A percentile compares a stretch with the other conserved stretches of the same genome.
phyloP scores from a whole-genome alignment of 257 asterid species.

The Salvia hispanica region DNA sequence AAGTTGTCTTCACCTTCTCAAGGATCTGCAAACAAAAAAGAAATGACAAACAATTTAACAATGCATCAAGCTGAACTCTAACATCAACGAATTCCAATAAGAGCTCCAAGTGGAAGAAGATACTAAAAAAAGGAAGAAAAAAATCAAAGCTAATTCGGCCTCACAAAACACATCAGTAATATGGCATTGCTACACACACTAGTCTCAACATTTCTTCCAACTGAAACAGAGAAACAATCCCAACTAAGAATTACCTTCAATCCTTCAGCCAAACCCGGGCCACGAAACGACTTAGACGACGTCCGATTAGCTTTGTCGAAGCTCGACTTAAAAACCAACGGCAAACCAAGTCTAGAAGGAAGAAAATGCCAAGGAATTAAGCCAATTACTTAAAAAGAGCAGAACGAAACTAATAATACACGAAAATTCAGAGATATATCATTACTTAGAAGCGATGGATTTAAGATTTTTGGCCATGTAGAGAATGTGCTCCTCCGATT shows the following conservation, averaged over 20 bases:
- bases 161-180: neutral
- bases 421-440: neutral
- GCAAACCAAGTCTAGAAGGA: constrained; percentile 58
- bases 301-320: constrained; percentile 91
- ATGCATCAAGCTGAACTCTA: constrained; percentile 1
- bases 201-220: neutral
- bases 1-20: constrained; percentile 75
- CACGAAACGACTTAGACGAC: constrained; percentile 84
- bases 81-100: neutral
- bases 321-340: constrained; percentile 80
- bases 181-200: neutral
- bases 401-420: neutral
- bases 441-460: constrained; percentile 54
- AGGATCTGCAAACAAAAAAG: constrained; percentile 51
- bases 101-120: neutral
- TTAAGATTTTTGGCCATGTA: constrained; percentile 77
- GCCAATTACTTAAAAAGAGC: neutral
- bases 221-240: neutral
- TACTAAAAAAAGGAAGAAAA: neutral
- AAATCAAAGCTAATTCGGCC: neutral
- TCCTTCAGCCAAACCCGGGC: constrained; percentile 83
- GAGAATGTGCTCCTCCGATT: constrained; percentile 83
- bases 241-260: constrained; percentile 51
- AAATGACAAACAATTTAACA: neutral
- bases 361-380: constrained; percentile 4